Evolutionary conservation across 345 rosid genomes (phyloP).

Genomic region (thale cress (Arabidopsis thaliana)): TAIR10.1 NC_003070.9:28262501-28263000

Average conservation of each 20-base stretch:
- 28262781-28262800: slow-evolving; percentile 39
- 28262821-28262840: slow-evolving; percentile 48
- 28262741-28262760: slow-evolving; percentile 45
- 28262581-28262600: slow-evolving; percentile 38
- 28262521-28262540: slow-evolving; percentile 48
- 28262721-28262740: slow-evolving; percentile 49
- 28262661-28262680: slow-evolving; percentile 42
- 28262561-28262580: slow-evolving; percentile 46
- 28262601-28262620: slow-evolving; percentile 45
- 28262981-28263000: slow-evolving; percentile 29
- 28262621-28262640: slow-evolving; percentile 46
- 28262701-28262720: slow-evolving; percentile 43
- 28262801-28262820: slow-evolving; percentile 42
- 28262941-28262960: slow-evolving; percentile 30
- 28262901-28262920: slow-evolving; percentile 43
- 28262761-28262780: slow-evolving; percentile 44
- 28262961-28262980: slow-evolving; percentile 29
- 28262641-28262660: slow-evolving; percentile 43
- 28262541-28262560: slow-evolving; percentile 47
- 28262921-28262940: slow-evolving; percentile 32
- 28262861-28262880: slow-evolving; percentile 41
- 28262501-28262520: slow-evolving; percentile 43
- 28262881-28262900: slow-evolving; percentile 46
- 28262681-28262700: slow-evolving; percentile 45
- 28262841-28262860: slow-evolving; percentile 38